Percentiles rank a stretch among this genome's conserved stretches.
These are phyloP conservation scores for Cladosporium sp. DNA, from an alignment of 2,329 filamentous ascomycete genomes.

Conservation along the genomic window DNA sequence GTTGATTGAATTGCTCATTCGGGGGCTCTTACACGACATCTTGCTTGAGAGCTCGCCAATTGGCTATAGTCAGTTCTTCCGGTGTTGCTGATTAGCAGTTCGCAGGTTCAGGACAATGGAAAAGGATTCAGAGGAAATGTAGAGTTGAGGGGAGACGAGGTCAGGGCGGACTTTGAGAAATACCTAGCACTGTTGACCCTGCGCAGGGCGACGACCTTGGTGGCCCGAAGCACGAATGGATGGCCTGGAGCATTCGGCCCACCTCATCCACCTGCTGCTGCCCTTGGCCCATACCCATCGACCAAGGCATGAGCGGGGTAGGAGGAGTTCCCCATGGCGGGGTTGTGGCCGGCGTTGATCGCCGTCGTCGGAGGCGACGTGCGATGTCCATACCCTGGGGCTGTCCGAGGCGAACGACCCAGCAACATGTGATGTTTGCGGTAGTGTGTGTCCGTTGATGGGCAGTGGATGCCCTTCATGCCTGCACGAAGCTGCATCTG, in stretches of 20 bases:
- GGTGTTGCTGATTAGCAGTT: background rate
- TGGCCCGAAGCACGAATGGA: background rate
- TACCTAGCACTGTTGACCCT: background rate
- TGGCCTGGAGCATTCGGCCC: background rate
- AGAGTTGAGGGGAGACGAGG: background rate
- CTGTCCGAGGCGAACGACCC: background rate
- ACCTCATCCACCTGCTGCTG: background rate
- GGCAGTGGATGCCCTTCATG: background rate
- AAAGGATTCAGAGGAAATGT: background rate
- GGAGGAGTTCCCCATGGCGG: background rate
- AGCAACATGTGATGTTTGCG: background rate
- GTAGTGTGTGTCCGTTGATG: background rate
- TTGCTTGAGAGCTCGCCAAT: background rate
- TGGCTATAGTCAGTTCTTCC: background rate
- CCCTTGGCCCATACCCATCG: background rate
- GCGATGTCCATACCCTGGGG: background rate
- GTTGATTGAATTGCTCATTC: background rate
- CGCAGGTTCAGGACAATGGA: background rate
- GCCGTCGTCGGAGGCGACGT: background rate
- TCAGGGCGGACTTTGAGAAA: background rate
- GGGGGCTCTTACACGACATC: constrained; percentile 3
- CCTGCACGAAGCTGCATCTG: too few species aligned
- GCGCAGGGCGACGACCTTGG: background rate
- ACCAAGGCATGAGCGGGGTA: background rate
- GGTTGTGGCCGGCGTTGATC: background rate